Base-by-base conservation (phyloP, 306 rosid species). In the Quercus agrifolia region DNA sequence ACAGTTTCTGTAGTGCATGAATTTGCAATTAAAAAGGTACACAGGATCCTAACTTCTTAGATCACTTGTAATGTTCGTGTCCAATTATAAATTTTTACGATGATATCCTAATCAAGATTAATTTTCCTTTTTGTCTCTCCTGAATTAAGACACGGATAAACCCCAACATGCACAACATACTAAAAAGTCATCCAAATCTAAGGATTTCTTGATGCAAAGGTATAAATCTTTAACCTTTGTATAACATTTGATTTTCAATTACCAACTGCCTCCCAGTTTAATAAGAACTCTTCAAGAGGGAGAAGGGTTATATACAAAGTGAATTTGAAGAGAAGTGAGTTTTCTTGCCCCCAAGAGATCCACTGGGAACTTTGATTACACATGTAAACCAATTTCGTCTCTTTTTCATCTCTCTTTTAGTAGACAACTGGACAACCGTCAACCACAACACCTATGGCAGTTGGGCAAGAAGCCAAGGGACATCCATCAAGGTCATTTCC, bases 401-500 rank as follows among this genome's bases (percentile, higher is more conserved):
- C 12, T 64, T 63, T 64, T 64, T 28, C 70, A 6, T 10, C 19
- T 15, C 19, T 15, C 12, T 73, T 81, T 81, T 73, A 67, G 78
- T 82, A 80, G 75, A 82, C 87, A 83, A 84, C 63, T 0, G 97
- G 93, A 58, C 99, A 94, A 71, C 86, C 95, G 6, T 80, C 51
- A 41, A 85, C 77, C 0, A 27, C 27, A 33, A 91, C 67, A 15
- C 92, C 92, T 33, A 57, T 71, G 14, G 95, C 88, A 0, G 97
- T 92, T 1, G 98, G 98, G 76, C 99, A 94, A 5, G 78, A 57
- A 11, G 98, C 99, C 21, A 95, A 75, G 4, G 95, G 77, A 74
- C 99, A 95, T 1, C 92, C 94, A 80, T 95, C 97, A 63, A 92
- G 93, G 78, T 92, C 62, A 72, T 89, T 92, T 10, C 96, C 99